Base-by-base conservation (phyloP, 768 basidiomycete genomes). In the Lactarius evosmus region DNA sequence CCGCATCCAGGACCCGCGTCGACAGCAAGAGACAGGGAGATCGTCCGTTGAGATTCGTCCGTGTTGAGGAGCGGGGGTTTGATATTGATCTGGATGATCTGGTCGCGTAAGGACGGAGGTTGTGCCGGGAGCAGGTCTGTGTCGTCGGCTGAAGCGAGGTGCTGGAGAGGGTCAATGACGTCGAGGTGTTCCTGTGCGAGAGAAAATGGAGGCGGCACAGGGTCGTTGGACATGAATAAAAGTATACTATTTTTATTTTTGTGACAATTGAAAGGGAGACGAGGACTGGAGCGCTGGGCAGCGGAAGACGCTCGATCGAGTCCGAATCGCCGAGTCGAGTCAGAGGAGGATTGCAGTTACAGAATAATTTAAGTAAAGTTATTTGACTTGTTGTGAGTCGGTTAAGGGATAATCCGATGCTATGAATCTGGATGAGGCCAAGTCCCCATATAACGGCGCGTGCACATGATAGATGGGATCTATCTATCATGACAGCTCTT, bases 1-100 rank as follows among this genome's bases (percentile, higher is more conserved):
- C 95, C 95, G 73, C 95, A 97, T 1, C 95, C 95, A 19, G 91
- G 91, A 49, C 86, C 79, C 8, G 93, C 85, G 72, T 95, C 92
- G 3, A 95, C 82, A 25, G 78, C 76, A 41, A 95, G 80, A 49
- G 74, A 74, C 61, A 87, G 77, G 4, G 72, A 63, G 61, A 88
- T 67, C 27, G 54, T 62, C 54, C 17, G 60, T 44, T 9, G 33
- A 56, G 34, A 66, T 60, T 34, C 50, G 36, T 58, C 49, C 61
- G 54, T 56, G 56, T 25, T 38, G 41, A 49, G 52, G 27, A 29
- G 64, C 54, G 29, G 74, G 66, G 63, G 17, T 34, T 27, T 8
- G 30, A 78, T 78, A 2, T 78, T 75, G 55, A 88, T 75, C 7
- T 74, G 74, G 67, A 85, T 74, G 9, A 79, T 75, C 60, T 84